Percentiles rank a stretch among this genome's conserved stretches.
Conservation (phyloP, 352 stramenopile species). For the Blastocystis sp. region DNA sequence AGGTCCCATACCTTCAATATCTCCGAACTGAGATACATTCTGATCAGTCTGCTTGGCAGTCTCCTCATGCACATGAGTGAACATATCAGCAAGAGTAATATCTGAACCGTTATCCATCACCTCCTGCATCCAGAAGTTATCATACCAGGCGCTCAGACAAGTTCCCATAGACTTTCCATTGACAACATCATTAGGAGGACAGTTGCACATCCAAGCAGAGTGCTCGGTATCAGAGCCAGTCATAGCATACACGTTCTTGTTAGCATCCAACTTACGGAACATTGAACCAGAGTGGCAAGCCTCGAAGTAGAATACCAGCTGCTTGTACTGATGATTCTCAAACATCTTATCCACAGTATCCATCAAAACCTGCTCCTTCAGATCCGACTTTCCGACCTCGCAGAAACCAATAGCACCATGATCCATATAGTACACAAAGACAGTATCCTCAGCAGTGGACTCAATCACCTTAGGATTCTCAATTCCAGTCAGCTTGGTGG, state of each 20-base stretch:
- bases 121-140: slow-evolving; percentile 61
- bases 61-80: slow-evolving; percentile 55
- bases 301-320: slow-evolving; percentile 62
- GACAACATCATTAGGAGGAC: slow-evolving; percentile 56
- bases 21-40: slow-evolving; percentile 63
- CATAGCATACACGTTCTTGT: slow-evolving; percentile 62
- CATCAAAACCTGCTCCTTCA: slow-evolving; percentile 53
- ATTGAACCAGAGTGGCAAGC: slow-evolving; percentile 63
- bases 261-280: slow-evolving; percentile 52
- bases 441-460: slow-evolving; percentile 58
- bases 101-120: slow-evolving; percentile 58
- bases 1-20: slow-evolving; percentile 55
- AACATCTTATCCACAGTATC: slow-evolving; percentile 61
- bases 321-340: slow-evolving; percentile 61
- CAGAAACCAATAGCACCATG: slow-evolving; percentile 63
- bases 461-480: slow-evolving; percentile 63
- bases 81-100: slow-evolving; percentile 47
- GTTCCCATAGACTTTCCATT: slow-evolving; percentile 60
- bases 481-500: slow-evolving; percentile 59
- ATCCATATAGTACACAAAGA: slow-evolving; percentile 63
- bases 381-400: slow-evolving; percentile 53
- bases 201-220: slow-evolving; percentile 63
- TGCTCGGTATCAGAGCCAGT: slow-evolving; percentile 61
- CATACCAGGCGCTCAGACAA: slow-evolving; percentile 58
- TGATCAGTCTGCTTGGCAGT: slow-evolving; percentile 55